Base-by-base conservation (phyloP, 2,329 filamentous ascomycete genomes). In the Chaetomium globosum region DNA sequence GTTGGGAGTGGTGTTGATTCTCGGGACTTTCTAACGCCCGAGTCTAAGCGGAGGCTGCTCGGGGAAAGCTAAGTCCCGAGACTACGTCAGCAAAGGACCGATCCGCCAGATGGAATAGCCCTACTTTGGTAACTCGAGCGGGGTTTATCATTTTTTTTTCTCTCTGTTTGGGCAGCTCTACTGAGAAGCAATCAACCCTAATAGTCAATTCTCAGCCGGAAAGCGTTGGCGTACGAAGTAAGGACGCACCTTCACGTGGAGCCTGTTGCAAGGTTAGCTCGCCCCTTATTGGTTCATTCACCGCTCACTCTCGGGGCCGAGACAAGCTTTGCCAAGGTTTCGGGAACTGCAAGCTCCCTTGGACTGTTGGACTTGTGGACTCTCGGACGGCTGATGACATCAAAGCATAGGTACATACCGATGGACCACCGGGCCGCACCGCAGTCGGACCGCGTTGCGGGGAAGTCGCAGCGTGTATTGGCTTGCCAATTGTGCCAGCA, bases 401-500 rank as follows among this genome's bases (percentile, higher is more conserved):
- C 51, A 13, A n/a, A 53, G 6, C 16, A 28, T n/a, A n/a, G n/a
- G n/a, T n/a, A n/a, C n/a, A n/a, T 63, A 56, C 39, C 55, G 23
- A 49, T 30, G 48, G 36, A 61, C 23, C 31, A 43, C 3, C 26
- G 30, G 53, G 30, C 48, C 55, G 2, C 26, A 48, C 31, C 49
- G n/a, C 23, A 59, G 21, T 21, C 52, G 30, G 13, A 26, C 8
- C 36, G 39, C 8, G 39, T 16, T 6, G 7, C 56, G 30, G 16
- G 23, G 6, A 73, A 73, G 57, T 49, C 74, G 1, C 70, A 71
- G 21, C 73, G 76, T 10, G 72, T 79, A 4, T 71, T 80, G 4
- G 77, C 80, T 1, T 91, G 88, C 69, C 75, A 86, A 1, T 78
- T 82, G 1, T 91, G 88, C 68, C 86, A 89, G 71, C 85, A 87